phyloP scores from a whole-genome alignment of 495 filamentous ascomycete genomes.

The Mycothermus thermophilus region DNA sequence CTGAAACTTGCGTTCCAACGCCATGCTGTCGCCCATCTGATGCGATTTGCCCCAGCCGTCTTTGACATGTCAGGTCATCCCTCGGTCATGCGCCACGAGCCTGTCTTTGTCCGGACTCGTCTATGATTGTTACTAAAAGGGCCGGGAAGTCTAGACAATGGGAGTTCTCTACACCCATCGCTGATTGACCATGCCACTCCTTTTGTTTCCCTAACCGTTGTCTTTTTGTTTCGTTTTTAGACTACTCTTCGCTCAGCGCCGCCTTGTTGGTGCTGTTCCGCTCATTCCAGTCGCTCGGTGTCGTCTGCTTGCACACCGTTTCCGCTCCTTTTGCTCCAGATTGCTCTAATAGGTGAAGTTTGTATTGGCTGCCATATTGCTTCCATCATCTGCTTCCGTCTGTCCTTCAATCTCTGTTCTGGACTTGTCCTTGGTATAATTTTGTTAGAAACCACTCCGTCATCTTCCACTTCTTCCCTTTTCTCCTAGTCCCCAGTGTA shows the following conservation, averaged over 20 bases:
- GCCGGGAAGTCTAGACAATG: constrained; percentile 7
- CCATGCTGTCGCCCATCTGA: constrained; percentile 7
- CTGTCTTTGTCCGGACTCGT: constrained; percentile 10
- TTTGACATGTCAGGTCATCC: constrained; percentile 8
- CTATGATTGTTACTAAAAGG: constrained; percentile 2
- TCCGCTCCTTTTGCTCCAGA: no score
- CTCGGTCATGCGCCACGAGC: constrained; percentile 4
- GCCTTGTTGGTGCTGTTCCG: background rate
- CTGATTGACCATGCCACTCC: constrained; percentile 10
- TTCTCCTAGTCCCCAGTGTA: no score
- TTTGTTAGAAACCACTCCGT: no score
- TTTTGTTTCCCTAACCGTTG: constrained; percentile 15
- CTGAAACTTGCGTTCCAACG: constrained; percentile 10
- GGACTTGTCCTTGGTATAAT: no score
- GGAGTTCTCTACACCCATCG: no score
- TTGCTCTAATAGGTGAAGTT: no score
- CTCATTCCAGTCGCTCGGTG: constrained; percentile 1
- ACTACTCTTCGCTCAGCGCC: constrained; percentile 5
- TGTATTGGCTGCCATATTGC: no score
- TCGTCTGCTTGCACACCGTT: background rate
- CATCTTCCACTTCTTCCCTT: no score
- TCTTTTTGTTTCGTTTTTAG: no score
- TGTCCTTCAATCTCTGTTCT: no score
- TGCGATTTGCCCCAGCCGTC: constrained; percentile 9
- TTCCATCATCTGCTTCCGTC: no score